Evolutionary conservation across 768 basidiomycete genomes (phyloP), one percentile per base, ranked within the genome.

Genomic region (Suillus alpinus): DNA sequence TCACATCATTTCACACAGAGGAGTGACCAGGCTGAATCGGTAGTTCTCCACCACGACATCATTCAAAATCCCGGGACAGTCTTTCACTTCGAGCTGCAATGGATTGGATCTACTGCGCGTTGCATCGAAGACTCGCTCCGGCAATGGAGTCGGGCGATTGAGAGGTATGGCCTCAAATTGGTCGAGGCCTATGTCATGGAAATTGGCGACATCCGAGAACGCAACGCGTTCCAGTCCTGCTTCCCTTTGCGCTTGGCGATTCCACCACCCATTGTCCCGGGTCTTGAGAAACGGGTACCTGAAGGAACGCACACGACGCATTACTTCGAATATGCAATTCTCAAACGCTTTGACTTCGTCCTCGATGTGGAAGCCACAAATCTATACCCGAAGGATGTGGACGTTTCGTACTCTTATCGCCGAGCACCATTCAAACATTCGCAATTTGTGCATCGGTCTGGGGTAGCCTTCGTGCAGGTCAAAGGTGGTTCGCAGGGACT

Each of bases 71-170:
- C 94, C 0, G 84, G 81, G n/a, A 96, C 90, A 32, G 92, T 91
- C 61, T 97, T 97, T 76, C 96, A 98, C 73, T 95, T 98, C 67
- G 95, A 99, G 73, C 80, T 99, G 32, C 92, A 96, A 63, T 99
- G 97, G 96, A 89, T 98, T 43, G 95, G 94, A 2, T 91, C 95
- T 2, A 95, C 94, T 1, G 94, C 95, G 26, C 85, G 92, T 23
- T 89, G 88, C 63, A 91, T 98, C 56, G 95, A 98, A 64, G 94
- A 96, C 65, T 83, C 89, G 56, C 80, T 97, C 26, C 85, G 89
- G 41, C 81, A 84, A 56, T 95, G 94, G 91, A 85, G 84, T 59
- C 81, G 91, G 43, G 82, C 84, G 4, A 92, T 95, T 49, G 95
- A 96, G 63, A 83, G 88, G 56, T 94, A 94, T 62, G 96, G 96